These are phyloP conservation scores for Starmera pachycereana DNA, from an alignment of 805 yeast species.

Conservation along the genomic window DNA sequence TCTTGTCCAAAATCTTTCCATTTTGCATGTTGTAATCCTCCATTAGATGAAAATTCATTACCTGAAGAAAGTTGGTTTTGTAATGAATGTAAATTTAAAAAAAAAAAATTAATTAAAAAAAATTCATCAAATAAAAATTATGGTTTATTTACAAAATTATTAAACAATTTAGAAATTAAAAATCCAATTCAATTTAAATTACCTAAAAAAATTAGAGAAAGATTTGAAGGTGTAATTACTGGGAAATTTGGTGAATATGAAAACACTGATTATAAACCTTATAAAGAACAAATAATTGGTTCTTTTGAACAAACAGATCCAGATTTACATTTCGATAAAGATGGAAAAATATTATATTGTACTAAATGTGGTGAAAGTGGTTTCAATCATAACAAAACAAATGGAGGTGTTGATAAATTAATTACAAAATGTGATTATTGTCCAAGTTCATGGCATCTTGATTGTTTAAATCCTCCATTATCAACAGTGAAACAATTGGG, in stretches of 20 bases:
- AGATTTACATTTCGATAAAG: slow-evolving; percentile 52
- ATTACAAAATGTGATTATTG: slow-evolving; percentile 79
- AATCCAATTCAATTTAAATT: slow-evolving; percentile 61
- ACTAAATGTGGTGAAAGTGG: slow-evolving; percentile 70
- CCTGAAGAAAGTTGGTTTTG: slow-evolving; percentile 94
- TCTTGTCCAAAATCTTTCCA: slow-evolving; percentile 89
- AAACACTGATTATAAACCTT: slow-evolving; percentile 48
- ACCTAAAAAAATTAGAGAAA: slow-evolving; percentile 59
- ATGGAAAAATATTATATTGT: slow-evolving; percentile 64
- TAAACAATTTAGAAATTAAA: slow-evolving; percentile 44
- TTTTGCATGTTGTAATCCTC: slow-evolving; percentile 86
- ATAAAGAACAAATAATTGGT: slow-evolving; percentile 29
- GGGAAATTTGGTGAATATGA: slow-evolving; percentile 64
- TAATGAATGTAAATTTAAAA: slow-evolving; percentile 51
- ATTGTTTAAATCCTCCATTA: slow-evolving; percentile 73
- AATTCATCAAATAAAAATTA: slow-evolving; percentile 11
- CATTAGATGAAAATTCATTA: slow-evolving; percentile 56
- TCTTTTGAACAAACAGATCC: slow-evolving; percentile 48
- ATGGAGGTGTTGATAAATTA: slow-evolving; percentile 33
- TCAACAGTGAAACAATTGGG: slow-evolving; percentile 65
- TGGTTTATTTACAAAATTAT: slow-evolving; percentile 43
- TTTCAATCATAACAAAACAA: slow-evolving; percentile 28
- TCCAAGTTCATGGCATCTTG: slow-evolving; percentile 76
- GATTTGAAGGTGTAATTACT: slow-evolving; percentile 61
- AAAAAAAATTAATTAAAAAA: slow-evolving; percentile 21